Percentiles rank a stretch among this genome's conserved stretches.
These are phyloP conservation scores for Hordeum vulgare DNA, from an alignment of 176 grass and related monocot genomes.

Conservation along the genomic window DNA sequence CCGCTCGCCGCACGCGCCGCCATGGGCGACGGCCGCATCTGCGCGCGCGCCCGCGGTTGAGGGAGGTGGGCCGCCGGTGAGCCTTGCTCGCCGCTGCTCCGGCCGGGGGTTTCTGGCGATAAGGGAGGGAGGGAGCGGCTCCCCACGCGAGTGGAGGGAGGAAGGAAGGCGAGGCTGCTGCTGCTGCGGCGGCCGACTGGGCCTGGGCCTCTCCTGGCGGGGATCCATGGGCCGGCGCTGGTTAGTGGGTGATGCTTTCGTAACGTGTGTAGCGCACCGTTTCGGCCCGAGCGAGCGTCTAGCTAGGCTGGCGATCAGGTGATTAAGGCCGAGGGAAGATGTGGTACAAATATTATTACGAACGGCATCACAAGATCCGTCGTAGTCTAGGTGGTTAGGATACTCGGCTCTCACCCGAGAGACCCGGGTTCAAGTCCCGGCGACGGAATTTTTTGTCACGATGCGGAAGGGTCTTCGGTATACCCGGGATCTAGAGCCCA, in stretches of 20 bases:
- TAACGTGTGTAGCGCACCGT: not conserved
- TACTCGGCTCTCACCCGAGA: slow-evolving; percentile 89
- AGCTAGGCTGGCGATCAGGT: not conserved
- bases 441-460: slow-evolving; percentile 44
- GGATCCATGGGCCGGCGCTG: not conserved
- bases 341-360: accelerated
- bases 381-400: slow-evolving; percentile 96
- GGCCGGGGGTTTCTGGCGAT: slow-evolving; percentile 29
- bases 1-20: slow-evolving; percentile 37
- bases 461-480: too few relatives aligned
- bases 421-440: slow-evolving; percentile 69
- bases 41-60: not conserved
- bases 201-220: not conserved
- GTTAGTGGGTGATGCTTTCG: not conserved
- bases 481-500: too few relatives aligned
- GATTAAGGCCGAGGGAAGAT: too few relatives aligned
- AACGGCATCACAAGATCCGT: not conserved
- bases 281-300: not conserved
- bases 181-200: not conserved
- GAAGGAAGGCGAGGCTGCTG: slow-evolving; percentile 22
- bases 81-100: not conserved
- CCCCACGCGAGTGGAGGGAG: slow-evolving; percentile 17
- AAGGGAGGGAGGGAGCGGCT: slow-evolving; percentile 3
- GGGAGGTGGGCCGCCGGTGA: not conserved
- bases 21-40: slow-evolving; percentile 42